These are phyloP conservation scores for Colletotrichum sp. DNA, from an alignment of 2,329 filamentous ascomycete genomes.

Conservation along the genomic window DNA sequence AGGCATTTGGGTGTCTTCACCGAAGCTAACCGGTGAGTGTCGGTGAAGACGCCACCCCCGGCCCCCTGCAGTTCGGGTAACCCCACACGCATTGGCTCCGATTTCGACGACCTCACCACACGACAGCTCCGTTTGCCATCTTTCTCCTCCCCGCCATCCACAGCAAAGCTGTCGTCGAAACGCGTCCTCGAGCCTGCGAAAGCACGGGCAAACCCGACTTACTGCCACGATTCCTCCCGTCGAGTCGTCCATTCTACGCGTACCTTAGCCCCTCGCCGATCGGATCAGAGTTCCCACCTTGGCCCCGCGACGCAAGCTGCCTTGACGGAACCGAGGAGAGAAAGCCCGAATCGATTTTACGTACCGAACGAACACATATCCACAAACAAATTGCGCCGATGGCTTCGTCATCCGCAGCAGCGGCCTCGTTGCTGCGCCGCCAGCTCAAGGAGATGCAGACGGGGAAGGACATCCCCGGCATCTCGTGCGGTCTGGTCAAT, in stretches of 20 bases:
- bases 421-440: conserved; percentile 76
- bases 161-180: background rate
- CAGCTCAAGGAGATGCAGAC: conserved; percentile 96
- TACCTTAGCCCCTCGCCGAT: background rate
- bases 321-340: background rate
- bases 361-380: background rate
- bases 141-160: background rate
- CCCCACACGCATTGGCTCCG: conserved; percentile 17
- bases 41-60: background rate
- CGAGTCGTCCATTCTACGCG: background rate
- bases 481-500: conserved; percentile 87
- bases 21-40: background rate
- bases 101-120: conserved; percentile 5
- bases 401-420: conserved; percentile 56
- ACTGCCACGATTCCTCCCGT: fast-evolving
- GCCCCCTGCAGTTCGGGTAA: conserved; percentile 8
- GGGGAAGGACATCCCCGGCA: conserved; percentile 89
- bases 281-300: background rate
- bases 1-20: background rate
- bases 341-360: background rate
- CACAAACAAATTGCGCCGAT: conserved; percentile 26
- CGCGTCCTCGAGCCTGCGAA: background rate
- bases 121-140: background rate
- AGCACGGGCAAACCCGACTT: fast-evolving
- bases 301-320: background rate